Evolutionary conservation across 2,329 filamentous ascomycete genomes (phyloP), one percentile per base, ranked within the genome.

Genomic region (Ambrosiella beaveri): DNA sequence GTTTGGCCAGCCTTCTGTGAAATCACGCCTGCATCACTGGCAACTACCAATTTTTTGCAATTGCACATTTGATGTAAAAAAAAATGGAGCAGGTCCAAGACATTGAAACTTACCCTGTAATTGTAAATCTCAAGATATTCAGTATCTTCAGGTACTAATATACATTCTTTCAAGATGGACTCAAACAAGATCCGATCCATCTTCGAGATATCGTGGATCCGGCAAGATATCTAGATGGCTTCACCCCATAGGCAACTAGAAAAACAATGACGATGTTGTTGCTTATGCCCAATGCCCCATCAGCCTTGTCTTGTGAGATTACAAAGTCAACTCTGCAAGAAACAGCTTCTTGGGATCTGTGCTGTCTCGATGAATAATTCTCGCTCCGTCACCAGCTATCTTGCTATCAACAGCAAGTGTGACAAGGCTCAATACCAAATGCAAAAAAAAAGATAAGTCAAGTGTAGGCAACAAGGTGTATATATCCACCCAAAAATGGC

Each of bases 91-190:
- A 47, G 44, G n/a, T 17, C 8, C 15, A 36, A 38, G 37, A 9
- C 11, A 40, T 17, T 3, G 11, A 57, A 51, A 59, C 57, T 52
- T 37, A 56, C 59, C 55, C 57, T 54, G 63, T 79, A 81, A 63
- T 81, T 81, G 63, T 79, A 73, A 41, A 81, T 77, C 65, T 81
- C 76, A 27, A 81, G 62, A 65, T 79, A 82, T 62, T 69, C 73
- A 15, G 77, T 81, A 57, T 68, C 68, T 66, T 82, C 79, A 2
- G 67, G 61, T 53, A 80, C 75, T 38, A 71, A 69, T 19, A 68
- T 71, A 65, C 76, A 80, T 51, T 71, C 66, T 8, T 69, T 64
- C 59, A 81, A 70, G 39, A 57, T 37, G 27, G 50, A 39, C 7
- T 61, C 53, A 52, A 61, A 61, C 57, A 61, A 36, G 7, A 58